Evolutionary conservation across 805 yeast genomes (phyloP).

Genomic region (Candida tammaniensis): DNA sequence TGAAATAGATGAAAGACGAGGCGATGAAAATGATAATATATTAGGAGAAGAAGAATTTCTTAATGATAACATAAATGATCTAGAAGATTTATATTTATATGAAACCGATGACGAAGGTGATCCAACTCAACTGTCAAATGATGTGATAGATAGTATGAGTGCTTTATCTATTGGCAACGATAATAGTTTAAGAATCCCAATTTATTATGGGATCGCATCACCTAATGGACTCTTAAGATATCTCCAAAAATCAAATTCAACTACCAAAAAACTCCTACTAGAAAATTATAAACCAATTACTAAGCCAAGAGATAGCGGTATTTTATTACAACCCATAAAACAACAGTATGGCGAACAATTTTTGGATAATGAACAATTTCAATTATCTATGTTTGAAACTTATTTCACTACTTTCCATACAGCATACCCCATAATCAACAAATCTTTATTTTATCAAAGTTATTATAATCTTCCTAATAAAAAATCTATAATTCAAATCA

Average conservation of each 20-base stretch:
- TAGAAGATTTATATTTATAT: conserved; percentile 6
- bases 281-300: conserved; percentile 4
- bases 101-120: conserved; percentile 3
- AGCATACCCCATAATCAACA: conserved; percentile 59
- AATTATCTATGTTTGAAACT: conserved; percentile 24
- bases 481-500: conserved; percentile 17
- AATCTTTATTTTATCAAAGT: conserved; percentile 41
- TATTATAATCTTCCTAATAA: conserved; percentile 38
- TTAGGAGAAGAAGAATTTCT: background rate
- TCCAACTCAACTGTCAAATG: background rate
- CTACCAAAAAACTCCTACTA: conserved; percentile 2
- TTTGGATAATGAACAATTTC: conserved; percentile 7
- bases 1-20: conserved; percentile 1
- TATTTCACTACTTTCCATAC: conserved; percentile 61
- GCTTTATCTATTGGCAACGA: conserved; percentile 10
- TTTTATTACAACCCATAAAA: conserved; percentile 1
- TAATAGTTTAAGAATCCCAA: conserved; percentile 1
- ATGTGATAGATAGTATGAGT: conserved; percentile 13
- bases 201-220: conserved; percentile 12
- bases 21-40: background rate
- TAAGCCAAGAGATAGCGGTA: background rate
- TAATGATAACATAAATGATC: conserved; percentile 6
- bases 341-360: conserved; percentile 7
- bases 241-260: conserved; percentile 6
- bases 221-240: conserved; percentile 9